phyloP scores from a whole-genome alignment of 2,329 filamentous ascomycete genomes.

The Ambrosiella beaveri region DNA sequence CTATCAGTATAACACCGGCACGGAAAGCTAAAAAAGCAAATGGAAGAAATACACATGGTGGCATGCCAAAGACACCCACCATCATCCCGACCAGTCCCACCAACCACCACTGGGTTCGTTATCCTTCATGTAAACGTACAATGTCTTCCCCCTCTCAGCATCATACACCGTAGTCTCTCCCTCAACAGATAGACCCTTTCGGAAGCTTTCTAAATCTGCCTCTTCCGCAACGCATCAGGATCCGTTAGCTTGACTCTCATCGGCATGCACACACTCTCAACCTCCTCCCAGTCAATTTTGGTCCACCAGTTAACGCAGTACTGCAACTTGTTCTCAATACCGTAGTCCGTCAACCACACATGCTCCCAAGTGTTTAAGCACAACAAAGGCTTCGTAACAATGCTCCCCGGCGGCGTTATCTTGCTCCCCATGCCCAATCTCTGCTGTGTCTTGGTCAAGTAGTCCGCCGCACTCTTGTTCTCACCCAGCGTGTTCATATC shows the following conservation, averaged over 20 bases:
- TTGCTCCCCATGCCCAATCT: conserved; percentile 14
- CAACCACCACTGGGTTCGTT: background rate
- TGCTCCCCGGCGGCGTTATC: conserved; percentile 38
- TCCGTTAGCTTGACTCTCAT: conserved; percentile 5
- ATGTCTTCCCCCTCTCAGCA: background rate
- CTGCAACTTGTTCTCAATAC: conserved; percentile 51
- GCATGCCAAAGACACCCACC: background rate
- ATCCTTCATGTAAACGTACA: background rate
- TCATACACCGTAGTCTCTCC: background rate
- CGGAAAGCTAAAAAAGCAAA: background rate
- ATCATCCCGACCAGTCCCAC: background rate
- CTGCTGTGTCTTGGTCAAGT: conserved; percentile 17
- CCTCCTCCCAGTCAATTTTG: conserved; percentile 66
- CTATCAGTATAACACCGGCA: background rate
- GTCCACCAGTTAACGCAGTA: conserved; percentile 80
- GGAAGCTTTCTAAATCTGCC: background rate
- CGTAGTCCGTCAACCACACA: conserved; percentile 72
- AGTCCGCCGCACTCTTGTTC: conserved; percentile 21
- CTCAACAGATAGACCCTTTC: too few relatives aligned
- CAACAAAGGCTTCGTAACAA: conserved; percentile 57
- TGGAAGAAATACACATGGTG: background rate
- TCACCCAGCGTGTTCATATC: conserved; percentile 51
- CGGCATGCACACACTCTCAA: conserved; percentile 27
- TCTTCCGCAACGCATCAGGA: conserved; percentile 2
- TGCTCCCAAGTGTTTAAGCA: conserved; percentile 97